Conservation (phyloP, 495 filamentous ascomycete genomes). For the Penicillium soppii region DNA sequence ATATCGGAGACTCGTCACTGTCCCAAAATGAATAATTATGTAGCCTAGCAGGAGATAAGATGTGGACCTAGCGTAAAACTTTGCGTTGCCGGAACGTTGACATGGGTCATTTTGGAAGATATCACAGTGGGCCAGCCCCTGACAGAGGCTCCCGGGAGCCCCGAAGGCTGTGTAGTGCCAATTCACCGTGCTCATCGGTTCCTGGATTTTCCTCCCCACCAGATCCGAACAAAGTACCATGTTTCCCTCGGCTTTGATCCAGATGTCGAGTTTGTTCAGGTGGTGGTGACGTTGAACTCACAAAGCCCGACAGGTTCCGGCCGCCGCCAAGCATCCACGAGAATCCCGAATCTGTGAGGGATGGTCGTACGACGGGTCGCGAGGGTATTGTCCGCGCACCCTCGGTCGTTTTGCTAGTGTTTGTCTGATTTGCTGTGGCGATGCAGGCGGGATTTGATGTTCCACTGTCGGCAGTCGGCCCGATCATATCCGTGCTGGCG, state of each 20-base stretch:
- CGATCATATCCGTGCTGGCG: slow-evolving; percentile 2
- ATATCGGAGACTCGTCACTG: neutral
- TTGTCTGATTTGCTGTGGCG: slow-evolving; percentile 5
- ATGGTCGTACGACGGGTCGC: slow-evolving; percentile 19
- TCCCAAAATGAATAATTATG: neutral
- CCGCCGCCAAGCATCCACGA: slow-evolving; percentile 89
- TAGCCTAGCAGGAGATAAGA: slow-evolving; percentile 1
- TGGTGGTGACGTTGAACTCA: slow-evolving; percentile 47
- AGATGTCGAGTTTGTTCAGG: slow-evolving; percentile 46
- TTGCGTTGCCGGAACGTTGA: neutral
- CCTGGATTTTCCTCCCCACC: slow-evolving; percentile 31
- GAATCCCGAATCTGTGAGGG: slow-evolving; percentile 80
- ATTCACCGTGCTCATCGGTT: slow-evolving; percentile 34
- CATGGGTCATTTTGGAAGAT: neutral
- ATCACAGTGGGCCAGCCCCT: slow-evolving; percentile 3
- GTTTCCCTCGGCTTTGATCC: slow-evolving; percentile 26
- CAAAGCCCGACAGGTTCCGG: slow-evolving; percentile 48
- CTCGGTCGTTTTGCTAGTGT: slow-evolving; percentile 10
- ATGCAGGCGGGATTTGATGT: slow-evolving; percentile 9
- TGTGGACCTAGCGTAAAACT: neutral
- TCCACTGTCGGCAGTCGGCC: slow-evolving; percentile 12
- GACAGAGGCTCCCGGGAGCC: slow-evolving; percentile 36
- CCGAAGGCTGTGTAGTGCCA: slow-evolving; percentile 54
- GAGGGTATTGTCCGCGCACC: slow-evolving; percentile 5
- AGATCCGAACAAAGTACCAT: slow-evolving; percentile 40